Base-by-base conservation (phyloP, 371 early-diverging fungal species). In the Mucor velutinosus region DNA sequence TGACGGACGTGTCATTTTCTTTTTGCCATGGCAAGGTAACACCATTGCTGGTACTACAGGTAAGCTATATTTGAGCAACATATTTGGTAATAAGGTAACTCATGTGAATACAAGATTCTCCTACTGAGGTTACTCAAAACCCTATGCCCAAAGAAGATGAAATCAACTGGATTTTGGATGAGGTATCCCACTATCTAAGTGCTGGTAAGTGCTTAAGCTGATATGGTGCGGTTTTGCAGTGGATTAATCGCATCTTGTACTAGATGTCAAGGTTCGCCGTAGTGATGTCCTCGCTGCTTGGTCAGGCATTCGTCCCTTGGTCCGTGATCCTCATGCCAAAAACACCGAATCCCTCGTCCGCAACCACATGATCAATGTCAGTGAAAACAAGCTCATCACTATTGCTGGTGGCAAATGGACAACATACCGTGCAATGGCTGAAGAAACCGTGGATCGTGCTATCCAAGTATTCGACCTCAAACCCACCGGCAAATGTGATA, bases 371-470 rank as follows among this genome's bases (percentile, higher is more conserved):
- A 92, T 99, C 70, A 84, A 95, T 69, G 94, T 93, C 43, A 92
- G 92, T 55, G 82, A 88, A 32, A 87, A 89, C 61, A 94, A 95
- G 10, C 76, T 99, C 61, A 77, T 99, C 67, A 97, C 99, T 7
- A 93, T 99, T 75, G 94, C 99, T 21, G 99, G 99, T 67, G 99
- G 99, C 62, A 99, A 99, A 79, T 99, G 99, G 99, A 99, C 99
- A 2, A 99, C 99, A 0, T 99, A 96, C 82, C 92, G 99, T 70
- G 91, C 92, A 64, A 99, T 99, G 99, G 99, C 99, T 29, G 89
- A 96, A 74, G 98, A 99, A 72, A 94, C 99, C 0, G 90, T 99
- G 39, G 96, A 98, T 76, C 75, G 83, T 65, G 99, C 99, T 14
- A 89, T 99, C 37, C 76, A 89, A 65, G 83, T 77, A 17, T 95